Percentiles rank a stretch among this genome's conserved stretches.
These are phyloP conservation scores for Clarkia xantiana DNA, from an alignment of 345 rosid genomes.

Conservation along the genomic window DNA sequence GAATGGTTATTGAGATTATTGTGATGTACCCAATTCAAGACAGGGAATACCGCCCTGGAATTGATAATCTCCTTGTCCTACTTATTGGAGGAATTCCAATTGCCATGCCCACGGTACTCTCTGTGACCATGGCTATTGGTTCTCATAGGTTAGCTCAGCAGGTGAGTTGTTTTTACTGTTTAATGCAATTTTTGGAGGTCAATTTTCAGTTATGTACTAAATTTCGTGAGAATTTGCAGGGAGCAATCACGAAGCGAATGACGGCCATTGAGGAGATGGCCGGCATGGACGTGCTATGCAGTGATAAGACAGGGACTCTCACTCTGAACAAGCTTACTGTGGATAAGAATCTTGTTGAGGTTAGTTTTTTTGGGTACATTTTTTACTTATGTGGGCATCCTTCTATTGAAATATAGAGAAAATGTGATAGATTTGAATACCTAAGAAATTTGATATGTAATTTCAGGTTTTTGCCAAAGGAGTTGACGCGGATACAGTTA, in stretches of 20 bases:
- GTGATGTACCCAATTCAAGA: slow-evolving; percentile 86
- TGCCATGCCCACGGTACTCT: slow-evolving; percentile 62
- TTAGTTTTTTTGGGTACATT: slow-evolving; percentile 4
- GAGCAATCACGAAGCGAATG: slow-evolving; percentile 67
- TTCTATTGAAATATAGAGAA: too few species aligned
- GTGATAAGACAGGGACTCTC: too few species aligned
- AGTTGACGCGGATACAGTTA: slow-evolving; percentile 27
- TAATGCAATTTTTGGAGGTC: not conserved
- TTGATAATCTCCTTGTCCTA: slow-evolving; percentile 55
- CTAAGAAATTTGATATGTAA: not conserved
- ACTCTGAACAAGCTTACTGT: too few species aligned
- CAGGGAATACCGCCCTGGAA: slow-evolving; percentile 71
- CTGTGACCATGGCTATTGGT: slow-evolving; percentile 65
- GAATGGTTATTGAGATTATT: slow-evolving; percentile 64
- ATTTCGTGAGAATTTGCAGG: slow-evolving; percentile 15
- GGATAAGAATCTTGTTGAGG: slow-evolving; percentile 58
- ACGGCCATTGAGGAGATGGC: slow-evolving; percentile 51
- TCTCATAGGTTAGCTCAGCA: slow-evolving; percentile 51
- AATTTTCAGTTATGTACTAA: too few species aligned
- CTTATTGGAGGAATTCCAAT: slow-evolving; percentile 16
- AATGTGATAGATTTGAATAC: not conserved
- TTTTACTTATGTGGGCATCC: too few species aligned
- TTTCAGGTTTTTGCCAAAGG: slow-evolving; percentile 36
- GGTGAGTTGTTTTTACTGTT: slow-evolving; percentile 11
- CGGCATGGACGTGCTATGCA: too few species aligned